These are phyloP conservation scores for Fusarium algeriense DNA, from an alignment of 2,329 filamentous ascomycete species.

Conservation along the genomic window DNA sequence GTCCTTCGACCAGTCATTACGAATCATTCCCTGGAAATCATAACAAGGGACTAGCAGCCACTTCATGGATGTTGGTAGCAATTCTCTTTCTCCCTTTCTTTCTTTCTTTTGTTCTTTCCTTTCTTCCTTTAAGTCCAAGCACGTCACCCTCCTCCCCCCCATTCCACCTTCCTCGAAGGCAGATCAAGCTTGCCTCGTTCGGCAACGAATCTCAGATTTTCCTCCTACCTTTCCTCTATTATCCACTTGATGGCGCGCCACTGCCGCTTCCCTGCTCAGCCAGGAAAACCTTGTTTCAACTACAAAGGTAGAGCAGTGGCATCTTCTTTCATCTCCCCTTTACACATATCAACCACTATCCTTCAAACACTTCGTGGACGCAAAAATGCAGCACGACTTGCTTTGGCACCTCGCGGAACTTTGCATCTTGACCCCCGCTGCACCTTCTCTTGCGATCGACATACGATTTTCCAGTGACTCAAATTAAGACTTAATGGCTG, in stretches of 20 bases:
- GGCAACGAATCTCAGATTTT: conserved; percentile 4
- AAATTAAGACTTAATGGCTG: not conserved
- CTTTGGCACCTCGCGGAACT: not conserved
- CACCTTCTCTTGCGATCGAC: not conserved
- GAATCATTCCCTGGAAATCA: conserved; percentile 36
- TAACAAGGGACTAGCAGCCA: conserved; percentile 40
- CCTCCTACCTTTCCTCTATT: conserved; percentile 30
- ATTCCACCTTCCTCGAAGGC: conserved; percentile 1
- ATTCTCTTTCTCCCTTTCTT: not conserved
- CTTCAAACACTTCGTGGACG: not conserved
- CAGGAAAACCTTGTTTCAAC: conserved; percentile 46
- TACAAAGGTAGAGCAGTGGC: conserved; percentile 5
- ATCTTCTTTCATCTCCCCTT: conserved; percentile 1
- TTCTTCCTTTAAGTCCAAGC: conserved; percentile 16
- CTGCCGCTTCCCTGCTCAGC: conserved; percentile 29
- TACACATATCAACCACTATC: not conserved
- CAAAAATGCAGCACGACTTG: not conserved
- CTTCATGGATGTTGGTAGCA: conserved; percentile 18
- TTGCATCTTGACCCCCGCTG: not conserved
- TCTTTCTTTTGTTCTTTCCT: not conserved
- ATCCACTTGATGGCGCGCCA: conserved; percentile 40
- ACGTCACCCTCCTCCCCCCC: conserved; percentile 6
- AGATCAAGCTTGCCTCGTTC: conserved; percentile 20
- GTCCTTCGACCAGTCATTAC: conserved; percentile 31
- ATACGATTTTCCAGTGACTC: not conserved